Conservation (phyloP, 129 eudicot species). For the carrot (Daucus carota) region DNA sequence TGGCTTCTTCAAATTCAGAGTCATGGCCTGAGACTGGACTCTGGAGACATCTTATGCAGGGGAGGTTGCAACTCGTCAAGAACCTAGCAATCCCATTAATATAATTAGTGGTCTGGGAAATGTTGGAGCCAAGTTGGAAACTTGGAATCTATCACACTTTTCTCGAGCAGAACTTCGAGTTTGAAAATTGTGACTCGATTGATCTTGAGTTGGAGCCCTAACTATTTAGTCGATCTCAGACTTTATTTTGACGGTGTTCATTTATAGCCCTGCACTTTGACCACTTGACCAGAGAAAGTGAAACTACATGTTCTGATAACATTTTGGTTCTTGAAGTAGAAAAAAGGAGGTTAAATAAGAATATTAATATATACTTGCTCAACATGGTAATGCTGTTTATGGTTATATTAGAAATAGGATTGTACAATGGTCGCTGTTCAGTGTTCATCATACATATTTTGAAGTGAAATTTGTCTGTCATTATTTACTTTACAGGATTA, state of each 20-base stretch:
- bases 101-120: too few relatives aligned
- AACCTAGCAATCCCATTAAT: conserved; percentile 9
- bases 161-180: too few relatives aligned
- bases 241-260: too few relatives aligned
- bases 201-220: too few relatives aligned
- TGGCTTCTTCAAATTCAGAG: neutral
- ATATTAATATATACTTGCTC: neutral
- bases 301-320: too few relatives aligned
- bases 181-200: too few relatives aligned
- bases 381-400: neutral
- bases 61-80: conserved; percentile 20
- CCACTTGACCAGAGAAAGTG: too few relatives aligned
- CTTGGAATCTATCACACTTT: too few relatives aligned
- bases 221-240: too few relatives aligned
- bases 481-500: conserved; percentile 6
- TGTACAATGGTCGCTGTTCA: neutral
- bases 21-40: conserved; percentile 18
- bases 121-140: too few relatives aligned
- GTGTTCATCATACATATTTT: neutral
- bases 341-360: neutral
- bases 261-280: too few relatives aligned
- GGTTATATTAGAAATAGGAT: neutral
- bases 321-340: neutral
- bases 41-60: conserved; percentile 16
- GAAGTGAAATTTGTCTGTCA: neutral